Percentiles rank a stretch among this genome's conserved stretches.
These are phyloP conservation scores for Fusarium neocosmosporiellum DNA, from an alignment of 2,329 filamentous ascomycete genomes.

Conservation along the genomic window DNA sequence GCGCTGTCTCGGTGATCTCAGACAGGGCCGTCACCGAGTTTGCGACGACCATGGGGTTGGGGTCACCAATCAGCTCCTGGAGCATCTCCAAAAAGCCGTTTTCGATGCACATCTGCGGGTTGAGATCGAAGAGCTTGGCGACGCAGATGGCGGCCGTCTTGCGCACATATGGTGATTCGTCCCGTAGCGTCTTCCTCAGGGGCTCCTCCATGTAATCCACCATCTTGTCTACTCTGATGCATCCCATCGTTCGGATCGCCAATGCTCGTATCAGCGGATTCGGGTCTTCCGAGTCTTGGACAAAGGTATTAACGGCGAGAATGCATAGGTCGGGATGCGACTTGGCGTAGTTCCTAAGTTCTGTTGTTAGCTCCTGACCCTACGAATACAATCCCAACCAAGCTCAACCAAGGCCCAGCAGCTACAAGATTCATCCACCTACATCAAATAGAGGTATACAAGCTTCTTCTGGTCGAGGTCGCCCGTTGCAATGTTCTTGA, in stretches of 20 bases:
- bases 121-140: slow-evolving; percentile 96
- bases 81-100: slow-evolving; percentile 95
- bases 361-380: slow-evolving; percentile 25
- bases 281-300: slow-evolving; percentile 98
- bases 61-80: slow-evolving; percentile 95
- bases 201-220: slow-evolving; percentile 99
- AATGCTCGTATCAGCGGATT: slow-evolving; percentile 95
- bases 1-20: slow-evolving; percentile 90
- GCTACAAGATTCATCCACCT: slow-evolving; percentile 47
- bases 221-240: slow-evolving; percentile 99
- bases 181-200: slow-evolving; percentile 91
- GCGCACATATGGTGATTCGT: slow-evolving; percentile 97
- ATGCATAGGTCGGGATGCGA: slow-evolving; percentile 98
- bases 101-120: slow-evolving; percentile 91
- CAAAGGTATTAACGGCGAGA: slow-evolving; percentile 98
- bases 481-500: slow-evolving; percentile 97
- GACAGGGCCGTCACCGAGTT: slow-evolving; percentile 95
- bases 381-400: slow-evolving; percentile 8
- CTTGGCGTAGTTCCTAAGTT: slow-evolving; percentile 94
- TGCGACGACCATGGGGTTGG: slow-evolving; percentile 98
- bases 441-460: slow-evolving; percentile 98
- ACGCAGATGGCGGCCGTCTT: slow-evolving; percentile 99
- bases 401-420: background rate
- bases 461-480: slow-evolving; percentile 99
- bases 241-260: slow-evolving; percentile 98